Conservation (phyloP, 1,284 basidiomycete genomes). For the Pholiota adiposa region DNA sequence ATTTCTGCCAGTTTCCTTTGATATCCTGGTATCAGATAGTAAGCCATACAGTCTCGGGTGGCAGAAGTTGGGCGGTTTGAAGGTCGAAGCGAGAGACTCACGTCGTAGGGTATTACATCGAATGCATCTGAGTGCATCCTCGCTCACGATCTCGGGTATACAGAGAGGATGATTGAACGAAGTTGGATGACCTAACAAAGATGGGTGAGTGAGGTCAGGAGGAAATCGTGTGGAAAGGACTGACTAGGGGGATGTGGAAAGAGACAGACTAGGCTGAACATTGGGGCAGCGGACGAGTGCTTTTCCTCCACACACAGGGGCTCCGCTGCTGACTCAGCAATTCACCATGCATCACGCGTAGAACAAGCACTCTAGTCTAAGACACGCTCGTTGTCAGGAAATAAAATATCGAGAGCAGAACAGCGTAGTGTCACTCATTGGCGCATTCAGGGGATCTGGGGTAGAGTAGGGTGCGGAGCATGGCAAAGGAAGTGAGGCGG, state of each 20-base stretch:
- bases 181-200: background rate
- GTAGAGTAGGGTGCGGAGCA: conserved; percentile 15
- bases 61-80: background rate
- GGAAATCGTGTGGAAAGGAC: background rate
- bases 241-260: background rate
- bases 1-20: conserved; percentile 84
- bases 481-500: conserved; percentile 26
- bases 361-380: background rate
- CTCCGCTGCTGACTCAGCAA: conserved; percentile 12
- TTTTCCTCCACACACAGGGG: conserved; percentile 12
- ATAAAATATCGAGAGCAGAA: conserved; percentile 27
- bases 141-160: conserved; percentile 5
- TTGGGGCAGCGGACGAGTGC: conserved; percentile 1
- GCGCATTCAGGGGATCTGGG: conserved; percentile 16
- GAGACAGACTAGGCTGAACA: conserved; percentile 7
- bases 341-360: conserved; percentile 6
- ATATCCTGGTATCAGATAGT: conserved; percentile 63
- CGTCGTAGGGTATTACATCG: conserved; percentile 32
- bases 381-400: conserved; percentile 6
- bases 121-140: conserved; percentile 30
- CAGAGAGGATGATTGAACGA: background rate
- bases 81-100: conserved; percentile 11
- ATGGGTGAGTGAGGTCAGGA: background rate
- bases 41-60: background rate
- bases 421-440: conserved; percentile 14